A percentile compares a stretch with the other conserved stretches of the same genome.
These are phyloP conservation scores for Apiospora saccharicola DNA, from an alignment of 2,329 filamentous ascomycete genomes.

Conservation along the genomic window DNA sequence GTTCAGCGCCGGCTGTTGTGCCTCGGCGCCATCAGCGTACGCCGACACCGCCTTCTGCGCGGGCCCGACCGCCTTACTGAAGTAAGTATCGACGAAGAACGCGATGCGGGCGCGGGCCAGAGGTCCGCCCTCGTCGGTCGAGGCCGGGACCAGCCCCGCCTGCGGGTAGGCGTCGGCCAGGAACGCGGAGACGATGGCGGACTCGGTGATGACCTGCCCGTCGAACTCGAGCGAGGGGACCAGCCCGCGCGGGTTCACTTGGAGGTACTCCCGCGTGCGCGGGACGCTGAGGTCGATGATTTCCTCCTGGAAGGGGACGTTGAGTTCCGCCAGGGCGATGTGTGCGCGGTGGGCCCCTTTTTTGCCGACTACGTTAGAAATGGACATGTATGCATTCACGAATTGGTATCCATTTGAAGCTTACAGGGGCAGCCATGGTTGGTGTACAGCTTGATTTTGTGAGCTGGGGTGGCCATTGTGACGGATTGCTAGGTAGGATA, in stretches of 20 bases:
- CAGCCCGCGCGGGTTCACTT: conserved; percentile 28
- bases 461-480: conserved; percentile 13
- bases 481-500: background rate
- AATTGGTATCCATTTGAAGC: background rate
- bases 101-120: conserved; percentile 26
- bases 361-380: background rate
- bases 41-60: conserved; percentile 22
- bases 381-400: too few species aligned
- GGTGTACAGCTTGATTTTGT: conserved; percentile 30
- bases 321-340: conserved; percentile 27
- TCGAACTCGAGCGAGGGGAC: conserved; percentile 26
- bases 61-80: conserved; percentile 25
- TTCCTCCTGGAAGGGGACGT: conserved; percentile 28
- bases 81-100: conserved; percentile 30
- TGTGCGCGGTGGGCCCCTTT: conserved; percentile 30
- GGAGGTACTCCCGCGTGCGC: conserved; percentile 27
- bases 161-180: conserved; percentile 25
- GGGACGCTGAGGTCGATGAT: conserved; percentile 26
- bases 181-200: conserved; percentile 27
- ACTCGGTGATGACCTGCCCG: conserved; percentile 28
- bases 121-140: conserved; percentile 21
- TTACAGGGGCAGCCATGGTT: conserved; percentile 29
- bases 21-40: background rate
- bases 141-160: conserved; percentile 24
- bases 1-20: background rate